Percentiles rank a stretch among this genome's conserved stretches.
Conservation (phyloP, 805 yeast species). For the Candida yuanshanica region DNA sequence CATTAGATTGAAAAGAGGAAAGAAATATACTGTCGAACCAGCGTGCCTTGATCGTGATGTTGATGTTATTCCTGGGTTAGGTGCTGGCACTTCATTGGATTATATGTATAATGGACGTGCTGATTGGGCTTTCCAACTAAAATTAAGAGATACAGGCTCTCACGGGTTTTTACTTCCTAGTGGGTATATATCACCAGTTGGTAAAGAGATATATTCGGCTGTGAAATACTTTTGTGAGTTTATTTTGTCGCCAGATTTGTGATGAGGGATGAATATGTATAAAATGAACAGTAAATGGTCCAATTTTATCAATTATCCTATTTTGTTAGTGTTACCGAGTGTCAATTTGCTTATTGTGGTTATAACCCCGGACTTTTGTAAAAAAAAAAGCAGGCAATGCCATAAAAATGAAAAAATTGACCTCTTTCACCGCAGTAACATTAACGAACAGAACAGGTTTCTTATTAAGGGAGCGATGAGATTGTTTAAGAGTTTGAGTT, state of each 20-base stretch:
- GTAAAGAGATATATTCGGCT: constrained; percentile 65
- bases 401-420: too few relatives aligned
- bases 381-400: too few relatives aligned
- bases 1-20: constrained; percentile 58
- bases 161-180: constrained; percentile 80
- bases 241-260: constrained; percentile 33
- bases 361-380: too few relatives aligned
- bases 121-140: constrained; percentile 78
- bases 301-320: too few relatives aligned
- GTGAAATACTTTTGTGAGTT: constrained; percentile 61
- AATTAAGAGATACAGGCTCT: constrained; percentile 74
- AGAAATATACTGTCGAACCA: constrained; percentile 60
- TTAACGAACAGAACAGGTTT: too few relatives aligned
- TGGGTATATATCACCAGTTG: constrained; percentile 67
- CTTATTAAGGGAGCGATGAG: background rate
- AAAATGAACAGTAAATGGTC: too few relatives aligned
- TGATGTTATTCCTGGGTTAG: constrained; percentile 67
- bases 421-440: too few relatives aligned
- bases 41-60: constrained; percentile 79
- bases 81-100: constrained; percentile 76
- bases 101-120: constrained; percentile 81
- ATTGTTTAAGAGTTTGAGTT: background rate
- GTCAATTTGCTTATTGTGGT: too few relatives aligned
- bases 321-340: too few relatives aligned
- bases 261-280: too few relatives aligned